A percentile compares a stretch with the other conserved stretches of the same genome.
These are phyloP conservation scores for Cyamopsis tetragonoloba DNA, from an alignment of 306 rosid genomes.

Conservation along the genomic window DNA sequence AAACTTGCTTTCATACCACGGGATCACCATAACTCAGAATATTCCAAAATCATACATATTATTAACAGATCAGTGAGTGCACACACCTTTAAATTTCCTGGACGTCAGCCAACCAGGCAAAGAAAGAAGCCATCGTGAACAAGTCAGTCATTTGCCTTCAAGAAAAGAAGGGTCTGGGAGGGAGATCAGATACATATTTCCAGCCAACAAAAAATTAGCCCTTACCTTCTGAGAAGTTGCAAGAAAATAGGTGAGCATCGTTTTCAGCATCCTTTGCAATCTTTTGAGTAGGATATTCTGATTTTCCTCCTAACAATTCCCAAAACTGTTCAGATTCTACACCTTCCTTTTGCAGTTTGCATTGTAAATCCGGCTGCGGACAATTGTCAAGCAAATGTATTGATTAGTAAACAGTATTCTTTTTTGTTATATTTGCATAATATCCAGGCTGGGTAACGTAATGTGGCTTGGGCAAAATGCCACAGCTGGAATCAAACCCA, in stretches of 20 bases:
- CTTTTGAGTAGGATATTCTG: conserved; percentile 81
- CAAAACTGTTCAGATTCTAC: conserved; percentile 88
- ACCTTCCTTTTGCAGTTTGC: conserved; percentile 83
- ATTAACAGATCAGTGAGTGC: conserved; percentile 21
- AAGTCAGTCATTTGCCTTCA: conserved; percentile 35
- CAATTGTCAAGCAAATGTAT: conserved; percentile 35
- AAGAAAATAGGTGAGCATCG: conserved; percentile 83
- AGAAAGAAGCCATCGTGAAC: conserved; percentile 33
- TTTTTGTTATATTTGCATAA: neutral
- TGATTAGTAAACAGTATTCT: conserved; percentile 16
- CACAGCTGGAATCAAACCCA: conserved; percentile 4
- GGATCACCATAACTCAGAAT: conserved; percentile 14
- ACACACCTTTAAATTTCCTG: conserved; percentile 83
- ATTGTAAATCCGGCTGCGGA: conserved; percentile 82
- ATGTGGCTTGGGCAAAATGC: conserved; percentile 9
- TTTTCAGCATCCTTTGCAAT: conserved; percentile 59
- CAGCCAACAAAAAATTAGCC: conserved; percentile 13
- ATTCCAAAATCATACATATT: conserved; percentile 21
- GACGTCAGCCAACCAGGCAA: conserved; percentile 29
- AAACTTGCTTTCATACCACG: neutral
- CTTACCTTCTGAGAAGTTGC: conserved; percentile 64
- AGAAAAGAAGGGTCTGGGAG: conserved; percentile 12
- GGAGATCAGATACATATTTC: conserved; percentile 24
- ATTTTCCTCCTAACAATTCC: conserved; percentile 81
- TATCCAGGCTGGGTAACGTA: neutral